Conservation (phyloP, 148 eudicot species). For the Dysphania ambrosioides region DNA sequence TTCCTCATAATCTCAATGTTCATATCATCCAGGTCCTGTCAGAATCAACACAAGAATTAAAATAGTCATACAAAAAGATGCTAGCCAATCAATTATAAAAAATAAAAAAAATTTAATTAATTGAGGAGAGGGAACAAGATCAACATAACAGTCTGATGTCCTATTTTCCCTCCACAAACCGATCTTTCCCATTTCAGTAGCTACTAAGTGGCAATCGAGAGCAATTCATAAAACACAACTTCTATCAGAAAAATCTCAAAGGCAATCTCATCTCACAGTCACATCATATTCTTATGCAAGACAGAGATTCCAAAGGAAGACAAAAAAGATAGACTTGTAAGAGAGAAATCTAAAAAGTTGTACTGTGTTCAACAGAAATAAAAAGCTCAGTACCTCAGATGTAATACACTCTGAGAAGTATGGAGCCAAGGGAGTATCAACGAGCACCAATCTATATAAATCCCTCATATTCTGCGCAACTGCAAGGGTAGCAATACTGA, state of each 20-base stretch:
- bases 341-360: neutral
- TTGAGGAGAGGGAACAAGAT: neutral
- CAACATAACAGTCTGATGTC: neutral
- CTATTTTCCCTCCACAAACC: neutral
- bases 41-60: slow-evolving; percentile 5
- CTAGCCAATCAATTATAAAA: neutral
- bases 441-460: slow-evolving; percentile 91
- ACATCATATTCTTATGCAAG: neutral
- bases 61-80: neutral
- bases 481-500: slow-evolving; percentile 92
- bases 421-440: slow-evolving; percentile 97
- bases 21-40: slow-evolving; percentile 98
- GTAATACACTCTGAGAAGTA: slow-evolving; percentile 96
- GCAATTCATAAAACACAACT: neutral
- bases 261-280: neutral
- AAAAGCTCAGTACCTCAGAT: slow-evolving; percentile 63
- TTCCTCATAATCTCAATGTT: slow-evolving; percentile 99
- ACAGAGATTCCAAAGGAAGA: neutral
- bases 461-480: slow-evolving; percentile 98
- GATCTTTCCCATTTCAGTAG: neutral
- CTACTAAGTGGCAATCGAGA: neutral
- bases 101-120: neutral
- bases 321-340: neutral
- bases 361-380: slow-evolving; percentile 4
- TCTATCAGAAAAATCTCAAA: neutral